A percentile compares a stretch with the other conserved stretches of the same genome.
These are phyloP conservation scores for Medicago arabica DNA, from an alignment of 306 rosid species.

Conservation along the genomic window DNA sequence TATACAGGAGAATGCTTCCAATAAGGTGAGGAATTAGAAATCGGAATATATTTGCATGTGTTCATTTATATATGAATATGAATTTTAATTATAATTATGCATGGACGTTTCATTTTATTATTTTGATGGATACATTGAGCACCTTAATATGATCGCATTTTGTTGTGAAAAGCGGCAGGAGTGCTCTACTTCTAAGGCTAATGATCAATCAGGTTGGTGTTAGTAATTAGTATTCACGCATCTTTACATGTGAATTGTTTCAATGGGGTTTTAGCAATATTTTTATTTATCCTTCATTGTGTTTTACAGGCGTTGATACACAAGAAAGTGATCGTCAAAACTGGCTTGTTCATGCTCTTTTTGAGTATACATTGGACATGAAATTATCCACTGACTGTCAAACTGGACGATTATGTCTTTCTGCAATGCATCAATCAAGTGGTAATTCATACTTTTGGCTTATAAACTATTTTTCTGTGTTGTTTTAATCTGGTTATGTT, in stretches of 20 bases:
- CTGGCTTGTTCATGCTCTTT: conserved; percentile 69
- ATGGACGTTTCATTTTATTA: conserved; percentile 3
- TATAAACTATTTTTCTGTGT: conserved; percentile 10
- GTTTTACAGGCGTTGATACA: conserved; percentile 54
- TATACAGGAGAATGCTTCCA: conserved; percentile 46
- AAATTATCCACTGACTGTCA: conserved; percentile 63
- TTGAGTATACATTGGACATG: conserved; percentile 78
- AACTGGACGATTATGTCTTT: conserved; percentile 61
- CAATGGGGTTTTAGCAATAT: conserved; percentile 25
- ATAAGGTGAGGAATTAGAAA: conserved; percentile 42
- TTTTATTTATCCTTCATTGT: conserved; percentile 34
- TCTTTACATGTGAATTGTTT: conserved; percentile 30
- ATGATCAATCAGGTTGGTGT: conserved; percentile 70
- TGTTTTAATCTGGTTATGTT: conserved; percentile 14
- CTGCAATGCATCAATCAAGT: conserved; percentile 76
- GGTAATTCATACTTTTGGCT: conserved; percentile 62
- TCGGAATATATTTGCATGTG: background rate
- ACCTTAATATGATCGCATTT: conserved; percentile 41
- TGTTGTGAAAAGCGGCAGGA: conserved; percentile 51
- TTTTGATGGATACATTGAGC: conserved; percentile 34
- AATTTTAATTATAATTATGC: background rate
- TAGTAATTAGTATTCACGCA: conserved; percentile 29
- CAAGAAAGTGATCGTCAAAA: conserved; percentile 39
- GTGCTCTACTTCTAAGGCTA: conserved; percentile 46
- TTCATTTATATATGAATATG: conserved; percentile 17